Base-by-base conservation (phyloP, 129 eudicot genomes). In the Pulicaria dysenterica region DNA sequence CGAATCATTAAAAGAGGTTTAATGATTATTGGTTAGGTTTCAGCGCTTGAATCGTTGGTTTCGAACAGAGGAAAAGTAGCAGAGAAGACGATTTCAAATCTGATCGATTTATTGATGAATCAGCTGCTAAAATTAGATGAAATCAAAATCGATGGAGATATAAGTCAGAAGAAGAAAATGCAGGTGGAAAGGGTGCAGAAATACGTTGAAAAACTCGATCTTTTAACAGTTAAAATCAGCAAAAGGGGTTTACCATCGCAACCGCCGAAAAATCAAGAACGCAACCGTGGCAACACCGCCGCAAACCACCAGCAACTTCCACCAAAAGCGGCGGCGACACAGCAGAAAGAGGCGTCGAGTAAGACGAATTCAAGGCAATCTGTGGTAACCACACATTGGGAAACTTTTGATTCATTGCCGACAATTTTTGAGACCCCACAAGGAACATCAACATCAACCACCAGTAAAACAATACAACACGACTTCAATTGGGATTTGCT, bases 311-410 rank as follows among this genome's bases (percentile, higher is more conserved):
- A 75, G 7, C 80, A 70, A 45, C 66, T 51, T 42, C 58, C 80
- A 17, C 73, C 82, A 44, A 64, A 34, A 4, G 36, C 58, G 69
- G 72, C 47, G 65, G 71, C 73, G 37, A 43, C 14, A 37, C 63
- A 61, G 34, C 82, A 42, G 16, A 67, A 80, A 43, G 82, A 81
- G 60, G 69, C 82, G 17, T 63, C 87, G 15, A 78, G 87, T 80
- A 79, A 81, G 76, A 82, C 93, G 17, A 19, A 80, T 53, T 82
- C 95, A 8, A 80, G 77, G 36, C 63, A 84, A 19, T 86, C 90
- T 68, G 97, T 94, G 51, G 86, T 91, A 79, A 94, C 99, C 59
- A 94, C 99, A 16, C 88, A 94, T 48, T 94, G 99, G 99, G 99
- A 94, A 79, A 94, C 96, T 16, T 94, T 94, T 67, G 99, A 94